Conservation (phyloP, 164 flowering plant species). For the grape (Vitis vinifera) region ASM3070453v1 NC_081815.1:6550501-6551000, state of each 20-base stretch:
- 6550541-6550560: slow-evolving; percentile 34
- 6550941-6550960: slow-evolving; percentile 94
- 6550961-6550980: slow-evolving; percentile 75
- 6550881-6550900: slow-evolving; percentile 61
- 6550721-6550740: slow-evolving; percentile 58
- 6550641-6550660: slow-evolving; percentile 16
- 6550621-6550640: slow-evolving; percentile 18
- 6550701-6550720: slow-evolving; percentile 37
- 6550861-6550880: slow-evolving; percentile 51
- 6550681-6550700: slow-evolving; percentile 26
- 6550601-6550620: slow-evolving; percentile 29
- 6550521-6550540: slow-evolving; percentile 38
- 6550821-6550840: slow-evolving; percentile 93
- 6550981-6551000: slow-evolving; percentile 90
- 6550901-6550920: slow-evolving; percentile 53
- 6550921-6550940: slow-evolving; percentile 90
- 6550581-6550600: slow-evolving; percentile 16
- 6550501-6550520: slow-evolving; percentile 31
- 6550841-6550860: slow-evolving; percentile 62
- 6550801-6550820: slow-evolving; percentile 75
- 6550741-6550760: slow-evolving; percentile 51
- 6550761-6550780: slow-evolving; percentile 85
- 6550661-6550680: slow-evolving; percentile 17
- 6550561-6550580: slow-evolving; percentile 42
- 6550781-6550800: slow-evolving; percentile 89